phyloP scores from a whole-genome alignment of 2,329 filamentous ascomycete species.

The Apiospora aurea region DNA sequence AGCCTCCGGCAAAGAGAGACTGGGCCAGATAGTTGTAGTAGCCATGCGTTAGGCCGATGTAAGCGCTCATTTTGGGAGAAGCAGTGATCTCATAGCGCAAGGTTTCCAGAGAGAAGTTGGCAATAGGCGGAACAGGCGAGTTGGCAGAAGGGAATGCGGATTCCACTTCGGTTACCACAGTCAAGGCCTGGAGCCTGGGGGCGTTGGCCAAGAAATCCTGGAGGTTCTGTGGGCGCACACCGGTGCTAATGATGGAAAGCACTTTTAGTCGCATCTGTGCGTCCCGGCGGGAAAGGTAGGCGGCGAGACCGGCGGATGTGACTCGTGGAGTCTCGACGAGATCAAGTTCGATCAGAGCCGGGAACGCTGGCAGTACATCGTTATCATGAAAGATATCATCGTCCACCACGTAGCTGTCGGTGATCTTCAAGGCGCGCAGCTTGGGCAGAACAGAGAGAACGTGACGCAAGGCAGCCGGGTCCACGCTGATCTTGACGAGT shows the following conservation, averaged over 20 bases:
- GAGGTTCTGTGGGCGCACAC: conserved; percentile 69
- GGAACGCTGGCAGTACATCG: conserved; percentile 74
- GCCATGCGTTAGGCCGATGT: conserved; percentile 59
- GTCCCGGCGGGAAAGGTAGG: conserved; percentile 69
- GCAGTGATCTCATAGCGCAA: conserved; percentile 85
- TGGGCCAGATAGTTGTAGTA: conserved; percentile 88
- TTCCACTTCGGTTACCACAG: conserved; percentile 58
- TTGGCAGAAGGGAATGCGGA: conserved; percentile 57
- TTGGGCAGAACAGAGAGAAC: conserved; percentile 72
- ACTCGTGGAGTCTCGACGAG: conserved; percentile 75
- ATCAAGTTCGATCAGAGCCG: conserved; percentile 75
- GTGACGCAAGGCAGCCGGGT: conserved; percentile 73
- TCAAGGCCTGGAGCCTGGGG: conserved; percentile 63
- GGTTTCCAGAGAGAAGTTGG: conserved; percentile 72
- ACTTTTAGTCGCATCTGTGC: conserved; percentile 68
- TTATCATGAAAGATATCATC: conserved; percentile 78
- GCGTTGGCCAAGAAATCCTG: conserved; percentile 66
- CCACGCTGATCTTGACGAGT: conserved; percentile 71
- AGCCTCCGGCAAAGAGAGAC: conserved; percentile 78
- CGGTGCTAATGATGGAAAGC: conserved; percentile 75
- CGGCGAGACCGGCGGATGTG: conserved; percentile 73
- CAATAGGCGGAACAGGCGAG: conserved; percentile 65
- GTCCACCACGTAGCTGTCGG: conserved; percentile 72
- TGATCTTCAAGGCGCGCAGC: conserved; percentile 78
- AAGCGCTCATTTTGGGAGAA: conserved; percentile 62